A percentile compares a stretch with the other conserved stretches of the same genome.
Conservation (phyloP, 495 filamentous ascomycete species). For the Sporormia fimetaria region DNA sequence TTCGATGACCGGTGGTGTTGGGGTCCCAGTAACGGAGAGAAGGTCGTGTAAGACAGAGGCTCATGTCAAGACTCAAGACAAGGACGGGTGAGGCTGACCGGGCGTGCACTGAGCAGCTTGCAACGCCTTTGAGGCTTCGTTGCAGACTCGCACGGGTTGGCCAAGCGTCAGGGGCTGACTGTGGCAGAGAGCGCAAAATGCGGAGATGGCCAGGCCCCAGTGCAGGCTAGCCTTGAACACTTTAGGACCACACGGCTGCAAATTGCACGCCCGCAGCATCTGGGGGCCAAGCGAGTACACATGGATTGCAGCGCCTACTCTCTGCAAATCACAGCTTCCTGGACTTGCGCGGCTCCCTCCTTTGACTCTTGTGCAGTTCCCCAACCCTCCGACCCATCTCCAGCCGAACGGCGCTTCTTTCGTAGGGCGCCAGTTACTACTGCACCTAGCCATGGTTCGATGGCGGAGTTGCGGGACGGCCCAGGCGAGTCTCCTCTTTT, state of each 20-base stretch:
- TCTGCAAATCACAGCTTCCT: constrained; percentile 21
- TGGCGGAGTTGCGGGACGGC: too few relatives aligned
- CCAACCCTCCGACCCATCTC: too few relatives aligned
- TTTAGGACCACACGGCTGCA: constrained; percentile 24
- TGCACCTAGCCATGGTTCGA: too few relatives aligned
- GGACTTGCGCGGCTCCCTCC: constrained; percentile 12
- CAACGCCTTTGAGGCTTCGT: constrained; percentile 28
- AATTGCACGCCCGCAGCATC: constrained; percentile 18
- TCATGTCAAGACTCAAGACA: constrained; percentile 23
- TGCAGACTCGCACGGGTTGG: constrained; percentile 23
- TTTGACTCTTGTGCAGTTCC: too few relatives aligned
- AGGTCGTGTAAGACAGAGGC: constrained; percentile 18
- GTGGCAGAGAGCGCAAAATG: constrained; percentile 28
- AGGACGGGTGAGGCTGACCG: constrained; percentile 11
- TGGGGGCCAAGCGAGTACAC: too few relatives aligned
- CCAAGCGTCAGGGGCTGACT: constrained; percentile 27
- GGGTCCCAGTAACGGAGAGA: too few relatives aligned
- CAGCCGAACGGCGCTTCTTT: too few relatives aligned
- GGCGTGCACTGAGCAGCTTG: constrained; percentile 15
- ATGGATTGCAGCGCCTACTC: background rate
- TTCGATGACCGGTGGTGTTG: too few relatives aligned
- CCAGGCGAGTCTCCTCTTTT: too few relatives aligned
- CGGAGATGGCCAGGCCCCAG: constrained; percentile 28
- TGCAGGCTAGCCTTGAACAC: constrained; percentile 25
- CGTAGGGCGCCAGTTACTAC: too few relatives aligned